Base-by-base conservation (phyloP, 2,329 filamentous ascomycete genomes). In the Macrophomina pseudophaseolina region DNA sequence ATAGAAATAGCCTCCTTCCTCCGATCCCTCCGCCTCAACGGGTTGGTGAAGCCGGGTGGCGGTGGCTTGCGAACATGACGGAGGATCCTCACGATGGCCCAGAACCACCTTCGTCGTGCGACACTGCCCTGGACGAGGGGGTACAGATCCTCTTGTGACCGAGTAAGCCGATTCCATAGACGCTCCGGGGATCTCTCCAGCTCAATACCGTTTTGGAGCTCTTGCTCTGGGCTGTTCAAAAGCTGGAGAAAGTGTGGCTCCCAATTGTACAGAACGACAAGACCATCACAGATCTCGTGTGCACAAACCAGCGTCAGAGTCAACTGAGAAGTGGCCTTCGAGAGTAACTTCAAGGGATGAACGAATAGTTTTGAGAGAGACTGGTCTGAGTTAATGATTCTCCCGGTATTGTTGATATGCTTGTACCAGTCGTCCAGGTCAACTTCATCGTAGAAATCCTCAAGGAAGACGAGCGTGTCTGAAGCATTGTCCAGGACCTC, bases 91-190 rank as follows among this genome's bases (percentile, higher is more conserved):
- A 80, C 76, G 7, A 84, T 75, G 5, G 78, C 76, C 82, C 82
- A 84, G 69, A 81, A 82, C 81, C 82, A 84, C 56, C 81, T 74
- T 70, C 79, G 75, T 23, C 79, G 71, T 1, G 80, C 81, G 44
- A 64, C 64, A 28, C 69, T 79, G 38, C 80, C 80, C 1, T 71
- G 52, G 0, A 82, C 74, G 0, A 68, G 70, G 1, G 81, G 80
- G 58, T 83, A 84, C 0, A 83, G 68, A 23, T 81, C 80, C 73
- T 84, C 82, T 72, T 84, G 82, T 1, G 82, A 80, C 1, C 74
- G 73, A 3, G 81, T 81, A 0, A 83, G 71, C 18, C 72, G 72
- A 5, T 49, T 53, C n/a, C 59, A 59, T 4, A 82, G 71, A 6
- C 65, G 67, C 2, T 71, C 65, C 3, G 54, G 44, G 4, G 51